Evolutionary conservation across 78 protist genomes (phyloP), one percentile per base, ranked within the genome.

Genomic region (Dictyostelium intermedium): DNA sequence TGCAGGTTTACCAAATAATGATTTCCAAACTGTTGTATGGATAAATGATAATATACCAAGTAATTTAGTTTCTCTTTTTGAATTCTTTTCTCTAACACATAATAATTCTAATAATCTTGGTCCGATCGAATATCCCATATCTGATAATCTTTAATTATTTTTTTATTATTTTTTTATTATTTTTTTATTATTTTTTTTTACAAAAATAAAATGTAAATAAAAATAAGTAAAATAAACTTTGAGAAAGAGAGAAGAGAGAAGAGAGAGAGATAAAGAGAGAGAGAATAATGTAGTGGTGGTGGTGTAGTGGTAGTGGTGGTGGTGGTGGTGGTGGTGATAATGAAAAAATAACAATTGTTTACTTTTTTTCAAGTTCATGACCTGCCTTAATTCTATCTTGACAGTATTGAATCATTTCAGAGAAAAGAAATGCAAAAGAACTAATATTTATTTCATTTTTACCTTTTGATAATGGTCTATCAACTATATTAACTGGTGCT

Each of bases 371-470:
- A 25, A 98, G 82, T 84, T 95, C 98, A 27, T 95, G 93, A 4
- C 96, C 93, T 14, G 97, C 91, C 69, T 96, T 93, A 11, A 92
- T 96, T 14, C 97, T 77, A 61, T 47, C 83, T 81, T 96, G 98
- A 27, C 82, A 80, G 72, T 98, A 98, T 72, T 98, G 99, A 1
- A 98, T 83, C 83, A 97, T 56, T 84, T 97, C 99, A 2, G 98
- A 96, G 79, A 98, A 98, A 43, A 98, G 43, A 35, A 97, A 96
- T 45, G 98, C 91, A 78, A 98, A 98, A 2, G 99, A 95, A 35
- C 96, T 91, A 30, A 94, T 74, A 91, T 95, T 85, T 25, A 98
- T 81, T 32, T 96, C 97, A 25, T 53, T 34, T 60, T 92, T 96
- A 37, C 92, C 96, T 63, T 96, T 96, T 27, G 96, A 45, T 8